These are phyloP conservation scores for Diaporthe ilicicola DNA, from an alignment of 2,329 filamentous ascomycete species.

Conservation along the genomic window DNA sequence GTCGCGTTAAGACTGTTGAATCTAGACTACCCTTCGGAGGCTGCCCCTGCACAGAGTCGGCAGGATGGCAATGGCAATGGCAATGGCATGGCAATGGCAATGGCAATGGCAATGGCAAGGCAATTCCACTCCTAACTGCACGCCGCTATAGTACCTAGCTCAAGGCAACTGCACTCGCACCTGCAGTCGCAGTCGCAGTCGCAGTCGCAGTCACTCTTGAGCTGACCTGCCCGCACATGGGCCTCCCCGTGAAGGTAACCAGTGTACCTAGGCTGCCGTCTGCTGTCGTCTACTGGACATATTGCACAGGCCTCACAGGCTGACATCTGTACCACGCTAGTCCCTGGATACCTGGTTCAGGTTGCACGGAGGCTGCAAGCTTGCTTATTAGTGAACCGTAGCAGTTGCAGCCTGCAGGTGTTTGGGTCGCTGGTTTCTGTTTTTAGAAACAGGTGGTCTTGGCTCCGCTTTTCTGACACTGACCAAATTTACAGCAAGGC, in stretches of 20 bases:
- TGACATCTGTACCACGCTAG: conserved; percentile 1
- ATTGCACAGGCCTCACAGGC: background rate
- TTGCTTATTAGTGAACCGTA: background rate
- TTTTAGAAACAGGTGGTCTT: conserved; percentile 15
- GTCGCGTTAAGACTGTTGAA: too few relatives aligned
- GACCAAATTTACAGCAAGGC: conserved; percentile 16
- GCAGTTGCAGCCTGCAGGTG: conserved; percentile 3
- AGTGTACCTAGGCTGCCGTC: background rate
- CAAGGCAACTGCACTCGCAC: background rate
- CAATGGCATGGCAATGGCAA: background rate
- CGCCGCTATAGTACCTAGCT: background rate
- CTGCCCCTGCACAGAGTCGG: too few relatives aligned
- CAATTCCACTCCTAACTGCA: background rate
- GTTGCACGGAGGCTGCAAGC: conserved; percentile 8
- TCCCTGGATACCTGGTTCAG: background rate
- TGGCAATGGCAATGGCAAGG: background rate
- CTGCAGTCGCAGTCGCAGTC: background rate
- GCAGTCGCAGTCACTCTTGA: background rate
- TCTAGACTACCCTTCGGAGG: too few relatives aligned
- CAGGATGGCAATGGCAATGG: background rate
- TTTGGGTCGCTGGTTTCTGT: conserved; percentile 11
- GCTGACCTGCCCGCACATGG: background rate
- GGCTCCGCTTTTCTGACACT: conserved; percentile 25
- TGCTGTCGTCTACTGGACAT: too few relatives aligned
- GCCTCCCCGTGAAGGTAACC: background rate